Base-by-base conservation (phyloP, 2,329 filamentous ascomycete genomes). In the Diaporthe nobilis region DNA sequence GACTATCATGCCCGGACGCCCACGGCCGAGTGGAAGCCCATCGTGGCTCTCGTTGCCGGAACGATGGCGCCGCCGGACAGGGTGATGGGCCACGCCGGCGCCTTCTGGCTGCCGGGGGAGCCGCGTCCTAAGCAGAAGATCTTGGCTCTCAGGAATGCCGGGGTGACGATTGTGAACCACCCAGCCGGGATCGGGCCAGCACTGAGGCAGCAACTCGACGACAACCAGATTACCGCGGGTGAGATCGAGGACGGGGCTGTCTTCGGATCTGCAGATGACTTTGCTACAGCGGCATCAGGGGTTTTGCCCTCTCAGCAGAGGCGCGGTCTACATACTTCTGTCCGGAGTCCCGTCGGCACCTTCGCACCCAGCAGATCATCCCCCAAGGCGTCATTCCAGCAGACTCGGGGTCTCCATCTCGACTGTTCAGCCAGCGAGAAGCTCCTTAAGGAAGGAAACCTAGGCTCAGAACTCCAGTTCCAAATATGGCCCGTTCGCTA, bases 31-130 rank as follows among this genome's bases (percentile, higher is more conserved):
- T 60, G 65, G 28, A 95, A 95, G 90, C 94, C 94, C 0, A 94
- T 96, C 60, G 91, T 93, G 80, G 94, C 92, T 63, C 86, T 95
- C 8, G 87, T 96, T 39, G 93, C 90, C 42, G 94, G 94, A 6
- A 85, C 92, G 65, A 85, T 90, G 77, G 92, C 92, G n/a, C 88
- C 89, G 8, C 85, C 87, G 22, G 92, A 92, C 20, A 88, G 90
- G 31, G 89, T 95, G 58, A 95, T 96, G 93, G 94, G 94, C 13
- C 94, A 96, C 82, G 93, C 94, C 13, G 94, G 94, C 58, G 94
- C 94, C 20, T 94, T 94, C 86, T 87, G 88, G 72, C 88, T 91
- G 1, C 88, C 91, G 9, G 92, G 92, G 28, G 93, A 96, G 81
- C 89, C 91, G 4, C 88, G 88, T 76, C 90, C 92, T 0, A 84